Conservation (phyloP, 2,329 filamentous ascomycete genomes). For the Aspergillus arachidicola region DNA sequence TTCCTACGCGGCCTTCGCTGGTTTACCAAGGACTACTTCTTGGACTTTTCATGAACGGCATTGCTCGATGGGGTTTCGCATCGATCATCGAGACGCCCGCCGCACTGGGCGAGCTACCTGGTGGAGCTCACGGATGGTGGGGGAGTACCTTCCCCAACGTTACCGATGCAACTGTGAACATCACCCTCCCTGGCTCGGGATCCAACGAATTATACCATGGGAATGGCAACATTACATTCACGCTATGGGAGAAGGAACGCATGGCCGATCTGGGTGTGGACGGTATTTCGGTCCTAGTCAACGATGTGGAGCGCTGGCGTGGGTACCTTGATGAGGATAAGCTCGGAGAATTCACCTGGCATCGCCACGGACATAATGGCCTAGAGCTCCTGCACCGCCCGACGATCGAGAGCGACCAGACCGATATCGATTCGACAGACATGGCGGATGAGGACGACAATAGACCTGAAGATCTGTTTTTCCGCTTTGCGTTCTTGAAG, state of each 20-base stretch:
- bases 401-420: conserved; percentile 27
- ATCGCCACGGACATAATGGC: conserved; percentile 43
- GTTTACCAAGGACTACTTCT: conserved; percentile 88
- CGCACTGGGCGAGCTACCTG: conserved; percentile 60
- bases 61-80: conserved; percentile 92
- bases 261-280: conserved; percentile 50
- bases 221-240: conserved; percentile 51
- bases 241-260: conserved; percentile 44
- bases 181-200: conserved; percentile 47
- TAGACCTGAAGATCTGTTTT: conserved; percentile 47
- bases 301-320: conserved; percentile 65
- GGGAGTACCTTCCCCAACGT: conserved; percentile 55
- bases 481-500: conserved; percentile 50
- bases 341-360: conserved; percentile 55
- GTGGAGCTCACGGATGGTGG: conserved; percentile 46
- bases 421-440: conserved; percentile 13
- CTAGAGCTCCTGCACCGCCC: conserved; percentile 36
- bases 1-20: conserved; percentile 82
- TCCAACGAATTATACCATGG: conserved; percentile 35
- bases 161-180: conserved; percentile 45
- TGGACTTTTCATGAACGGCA: conserved; percentile 90
- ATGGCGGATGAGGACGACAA: conserved; percentile 27
- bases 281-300: conserved; percentile 62
- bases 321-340: conserved; percentile 56
- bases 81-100: conserved; percentile 80